Conservation (phyloP, 78 protist species). For the Dictyostelium brefeldianum region DNA sequence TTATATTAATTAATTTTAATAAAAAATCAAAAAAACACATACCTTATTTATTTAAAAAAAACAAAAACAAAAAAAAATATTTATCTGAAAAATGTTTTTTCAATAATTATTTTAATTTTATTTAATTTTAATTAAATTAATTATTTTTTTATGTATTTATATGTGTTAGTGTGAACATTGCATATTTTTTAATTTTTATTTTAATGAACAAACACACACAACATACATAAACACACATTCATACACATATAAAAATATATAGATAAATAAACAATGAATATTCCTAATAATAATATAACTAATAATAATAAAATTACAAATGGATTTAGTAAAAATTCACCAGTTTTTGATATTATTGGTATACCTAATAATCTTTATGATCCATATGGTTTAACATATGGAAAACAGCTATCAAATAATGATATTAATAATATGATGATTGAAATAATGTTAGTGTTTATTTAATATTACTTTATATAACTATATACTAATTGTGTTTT, state of each 20-base stretch:
- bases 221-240: no score
- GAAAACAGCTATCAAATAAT: not conserved
- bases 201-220: no score
- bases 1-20: not conserved
- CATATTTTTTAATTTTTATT: not conserved
- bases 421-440: not conserved
- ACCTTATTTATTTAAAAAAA: not conserved
- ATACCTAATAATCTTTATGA: not conserved
- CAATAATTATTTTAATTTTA: not conserved
- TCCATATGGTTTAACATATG: not conserved
- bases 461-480: not conserved
- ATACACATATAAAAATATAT: no score
- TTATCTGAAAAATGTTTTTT: not conserved
- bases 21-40: not conserved
- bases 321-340: conserved; percentile 6
- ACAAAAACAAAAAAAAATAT: not conserved
- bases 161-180: not conserved
- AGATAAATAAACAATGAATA: not conserved
- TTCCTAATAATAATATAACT: not conserved
- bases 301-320: not conserved
- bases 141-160: not conserved
- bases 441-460: not conserved
- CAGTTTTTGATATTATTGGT: not conserved
- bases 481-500: no score
- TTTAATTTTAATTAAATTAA: not conserved